phyloP scores from a whole-genome alignment of 1,139 yeast species.

The Yamadazyma mexicana region DNA sequence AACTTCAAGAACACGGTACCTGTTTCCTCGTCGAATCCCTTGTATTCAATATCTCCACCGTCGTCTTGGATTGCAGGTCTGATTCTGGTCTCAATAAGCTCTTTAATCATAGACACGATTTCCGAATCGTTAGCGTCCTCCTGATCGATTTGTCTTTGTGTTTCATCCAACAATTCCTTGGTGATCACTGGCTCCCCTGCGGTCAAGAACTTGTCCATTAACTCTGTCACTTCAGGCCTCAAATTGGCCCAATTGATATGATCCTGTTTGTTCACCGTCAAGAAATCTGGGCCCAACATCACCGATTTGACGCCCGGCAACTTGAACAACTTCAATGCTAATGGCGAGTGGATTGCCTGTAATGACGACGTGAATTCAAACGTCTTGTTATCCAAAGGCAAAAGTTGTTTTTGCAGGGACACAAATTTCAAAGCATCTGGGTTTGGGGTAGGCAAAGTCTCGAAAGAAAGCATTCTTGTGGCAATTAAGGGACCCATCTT shows the following conservation, averaged over 20 bases:
- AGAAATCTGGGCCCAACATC: conserved; percentile 73
- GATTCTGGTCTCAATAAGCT: conserved; percentile 59
- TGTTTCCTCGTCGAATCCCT: conserved; percentile 64
- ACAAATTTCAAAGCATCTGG: conserved; percentile 86
- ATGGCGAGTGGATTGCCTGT: conserved; percentile 74
- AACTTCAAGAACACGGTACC: conserved; percentile 75
- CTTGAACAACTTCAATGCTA: conserved; percentile 77
- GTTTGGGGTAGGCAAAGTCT: conserved; percentile 73
- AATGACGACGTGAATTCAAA: conserved; percentile 70
- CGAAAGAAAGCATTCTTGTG: conserved; percentile 30
- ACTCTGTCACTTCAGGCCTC: conserved; percentile 45
- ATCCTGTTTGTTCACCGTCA: conserved; percentile 49
- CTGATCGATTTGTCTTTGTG: conserved; percentile 30
- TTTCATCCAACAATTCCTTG: conserved; percentile 40
- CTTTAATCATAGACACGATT: conserved; percentile 57
- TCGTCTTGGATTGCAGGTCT: conserved; percentile 75
- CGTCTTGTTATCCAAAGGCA: conserved; percentile 67
- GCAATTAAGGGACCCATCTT: background rate
- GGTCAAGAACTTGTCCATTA: conserved; percentile 39
- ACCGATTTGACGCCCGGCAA: conserved; percentile 84
- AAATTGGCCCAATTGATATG: conserved; percentile 48
- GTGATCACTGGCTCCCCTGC: conserved; percentile 51
- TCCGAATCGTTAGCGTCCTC: conserved; percentile 49
- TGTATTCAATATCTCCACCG: conserved; percentile 78
- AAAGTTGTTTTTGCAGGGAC: conserved; percentile 43